Base-by-base conservation (phyloP, 2,329 filamentous ascomycete genomes). In the Dendrostoma leiphaemia region DNA sequence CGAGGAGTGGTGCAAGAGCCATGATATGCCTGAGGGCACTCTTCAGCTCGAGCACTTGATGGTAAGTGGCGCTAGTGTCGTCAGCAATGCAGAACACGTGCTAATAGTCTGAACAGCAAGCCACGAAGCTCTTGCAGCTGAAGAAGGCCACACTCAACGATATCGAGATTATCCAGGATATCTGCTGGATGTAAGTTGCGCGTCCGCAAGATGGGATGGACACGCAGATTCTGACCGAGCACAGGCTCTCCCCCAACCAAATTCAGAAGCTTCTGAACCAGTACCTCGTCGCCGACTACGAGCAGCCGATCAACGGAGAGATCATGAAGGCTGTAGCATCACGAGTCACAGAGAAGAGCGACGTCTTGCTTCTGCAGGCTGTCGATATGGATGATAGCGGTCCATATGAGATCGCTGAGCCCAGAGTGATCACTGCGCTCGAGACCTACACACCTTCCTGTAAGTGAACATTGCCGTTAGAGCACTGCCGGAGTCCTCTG, bases 261-360 rank as follows among this genome's bases (percentile, higher is more conserved):
- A 99, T 99, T 60, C 94, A 99, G 74, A 99, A 99, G 77, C 83
- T 99, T 31, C 81, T 99, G 62, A 99, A 99, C 74, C 94, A 99
- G 73, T 99, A 99, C 69, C 83, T 99, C 46, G 93, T 99, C 54
- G 94, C 94, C 57, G 94, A 99, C 73, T 99, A 99, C 71, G 94
- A 99, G 74, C 94, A 97, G 74, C 94, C 94, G 34, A 99, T 99
- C 73, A 97, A 99, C 66, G 94, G 93, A 68, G 94, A 99, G 71
- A 99, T 99, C 69, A 99, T 99, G 94, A 99, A 99, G 77, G 94
- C 94, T 7, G 95, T 99, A 50, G 94, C 95, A 7, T 96, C 91
- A 35, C 84, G 92, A 50, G 94, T 99, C 44, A 97, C 93, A 2
- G 94, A 99, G 76, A 99, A 99, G 85, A 95, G 91, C 65, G 94